A percentile compares a stretch with the other conserved stretches of the same genome.
phyloP scores from a whole-genome alignment of 108 stramenopile genomes.

The Nannochloropsis gaditana region DNA sequence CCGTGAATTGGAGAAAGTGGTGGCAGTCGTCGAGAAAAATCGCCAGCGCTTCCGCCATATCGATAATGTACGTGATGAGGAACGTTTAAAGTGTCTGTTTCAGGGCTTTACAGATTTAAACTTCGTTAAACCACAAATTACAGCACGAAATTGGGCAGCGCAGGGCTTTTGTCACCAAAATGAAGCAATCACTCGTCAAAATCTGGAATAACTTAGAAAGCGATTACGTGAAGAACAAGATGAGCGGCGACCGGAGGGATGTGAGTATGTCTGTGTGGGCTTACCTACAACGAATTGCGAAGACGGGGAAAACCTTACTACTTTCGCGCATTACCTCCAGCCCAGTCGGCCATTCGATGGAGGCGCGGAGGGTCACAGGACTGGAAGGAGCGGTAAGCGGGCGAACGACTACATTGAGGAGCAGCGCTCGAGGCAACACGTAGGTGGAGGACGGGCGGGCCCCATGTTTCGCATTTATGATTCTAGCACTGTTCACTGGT shows the following conservation, averaged over 20 bases:
- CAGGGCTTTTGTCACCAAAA: neutral
- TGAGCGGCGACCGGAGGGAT: constrained; percentile 1
- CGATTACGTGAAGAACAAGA: constrained; percentile 7
- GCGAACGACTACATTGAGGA: neutral
- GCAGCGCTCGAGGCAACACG: constrained; percentile 16
- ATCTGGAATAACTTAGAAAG: neutral
- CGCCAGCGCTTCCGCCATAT: constrained; percentile 17
- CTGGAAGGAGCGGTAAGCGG: neutral
- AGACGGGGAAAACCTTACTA: neutral
- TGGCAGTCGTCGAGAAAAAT: neutral
- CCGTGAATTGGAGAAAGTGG: neutral
- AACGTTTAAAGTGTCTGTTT: neutral
- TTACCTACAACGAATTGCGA: neutral
- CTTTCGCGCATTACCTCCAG: neutral
- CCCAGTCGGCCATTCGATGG: neutral
- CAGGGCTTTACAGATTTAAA: no score
- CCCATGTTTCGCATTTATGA: no score
- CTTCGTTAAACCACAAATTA: neutral
- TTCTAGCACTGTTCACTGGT: no score
- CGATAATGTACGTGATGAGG: neutral
- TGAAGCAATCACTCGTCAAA: neutral
- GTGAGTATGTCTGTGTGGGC: neutral
- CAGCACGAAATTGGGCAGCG: constrained; percentile 1
- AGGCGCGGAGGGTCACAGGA: neutral
- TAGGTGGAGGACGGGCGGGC: neutral